Evolutionary conservation across 768 basidiomycete genomes (phyloP).

Genomic region (Roridomyces roridus): DNA sequence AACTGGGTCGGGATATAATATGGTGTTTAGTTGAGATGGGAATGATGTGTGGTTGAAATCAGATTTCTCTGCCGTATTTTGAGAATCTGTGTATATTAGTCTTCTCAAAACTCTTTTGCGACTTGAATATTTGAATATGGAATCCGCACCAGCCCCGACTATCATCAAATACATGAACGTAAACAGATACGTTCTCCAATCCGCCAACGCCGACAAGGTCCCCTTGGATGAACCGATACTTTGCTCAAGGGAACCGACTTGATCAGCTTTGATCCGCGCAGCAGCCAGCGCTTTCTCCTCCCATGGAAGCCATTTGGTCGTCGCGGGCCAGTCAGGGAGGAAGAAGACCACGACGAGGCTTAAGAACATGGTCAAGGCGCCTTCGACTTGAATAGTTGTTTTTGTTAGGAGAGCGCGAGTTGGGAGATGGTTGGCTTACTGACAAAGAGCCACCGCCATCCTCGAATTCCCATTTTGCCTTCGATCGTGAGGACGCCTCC

Average conservation of each 20-base stretch:
- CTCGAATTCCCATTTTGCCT: conserved; percentile 19
- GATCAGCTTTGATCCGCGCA: conserved; percentile 21
- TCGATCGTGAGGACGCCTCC: conserved; percentile 19
- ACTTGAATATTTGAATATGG: too few species aligned
- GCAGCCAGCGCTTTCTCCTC: conserved; percentile 19
- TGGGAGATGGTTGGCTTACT: too few species aligned
- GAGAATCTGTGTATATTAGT: too few species aligned
- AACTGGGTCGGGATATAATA: too few species aligned
- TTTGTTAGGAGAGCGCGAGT: conserved; percentile 5
- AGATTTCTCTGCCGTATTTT: too few species aligned
- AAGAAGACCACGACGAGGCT: conserved; percentile 17
- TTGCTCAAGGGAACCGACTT: conserved; percentile 12
- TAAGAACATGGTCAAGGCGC: conserved; percentile 19
- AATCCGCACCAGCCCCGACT: conserved; percentile 16
- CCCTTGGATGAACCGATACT: conserved; percentile 17
- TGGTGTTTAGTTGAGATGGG: too few species aligned
- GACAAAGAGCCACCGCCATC: conserved; percentile 22
- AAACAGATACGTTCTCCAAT: conserved; percentile 21
- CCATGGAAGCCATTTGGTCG: conserved; percentile 19
- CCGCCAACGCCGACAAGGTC: conserved; percentile 14
- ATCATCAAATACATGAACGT: conserved; percentile 22
- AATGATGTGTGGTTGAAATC: too few species aligned
- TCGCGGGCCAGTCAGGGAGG: conserved; percentile 16
- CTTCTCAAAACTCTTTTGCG: too few species aligned
- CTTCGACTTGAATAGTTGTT: conserved; percentile 15